phyloP scores from a whole-genome alignment of 2,329 filamentous ascomycete species.

The Chaetomiaceae sp. region DNA sequence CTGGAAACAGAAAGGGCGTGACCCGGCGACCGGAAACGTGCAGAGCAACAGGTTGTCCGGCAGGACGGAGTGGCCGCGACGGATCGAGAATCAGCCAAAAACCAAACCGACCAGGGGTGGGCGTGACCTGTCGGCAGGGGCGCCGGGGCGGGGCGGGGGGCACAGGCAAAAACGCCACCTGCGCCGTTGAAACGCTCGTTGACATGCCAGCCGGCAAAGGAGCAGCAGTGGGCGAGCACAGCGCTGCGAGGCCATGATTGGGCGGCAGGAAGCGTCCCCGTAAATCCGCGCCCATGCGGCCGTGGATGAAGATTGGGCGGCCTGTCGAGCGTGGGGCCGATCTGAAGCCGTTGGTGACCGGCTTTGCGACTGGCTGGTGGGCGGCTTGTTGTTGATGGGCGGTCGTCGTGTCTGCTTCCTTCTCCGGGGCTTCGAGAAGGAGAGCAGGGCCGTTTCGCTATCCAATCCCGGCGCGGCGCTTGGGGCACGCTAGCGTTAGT shows the following conservation, averaged over 20 bases:
- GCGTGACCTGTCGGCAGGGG: neutral
- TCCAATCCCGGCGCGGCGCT: slow-evolving; percentile 3
- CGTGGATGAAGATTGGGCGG: neutral
- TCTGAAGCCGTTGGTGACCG: neutral
- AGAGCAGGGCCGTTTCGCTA: slow-evolving; percentile 12
- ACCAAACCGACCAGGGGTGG: neutral
- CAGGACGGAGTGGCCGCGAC: neutral
- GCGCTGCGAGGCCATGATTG: slow-evolving; percentile 11
- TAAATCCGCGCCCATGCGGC: slow-evolving; percentile 12
- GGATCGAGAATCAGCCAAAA: slow-evolving; percentile 5
- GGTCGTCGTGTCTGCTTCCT: too few species aligned
- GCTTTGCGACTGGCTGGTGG: neutral
- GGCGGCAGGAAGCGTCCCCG: slow-evolving; percentile 19
- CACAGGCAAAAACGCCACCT: neutral
- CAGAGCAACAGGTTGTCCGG: neutral
- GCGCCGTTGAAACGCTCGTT: slow-evolving; percentile 11
- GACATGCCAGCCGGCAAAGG: neutral
- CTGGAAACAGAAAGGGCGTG: slow-evolving; percentile 3
- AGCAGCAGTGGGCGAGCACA: neutral
- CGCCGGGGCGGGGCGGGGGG: neutral
- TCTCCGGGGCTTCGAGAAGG: slow-evolving; percentile 16
- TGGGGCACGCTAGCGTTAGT: neutral
- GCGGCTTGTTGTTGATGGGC: too few species aligned
- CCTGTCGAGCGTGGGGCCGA: neutral
- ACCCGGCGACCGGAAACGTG: slow-evolving; percentile 14